phyloP scores from a whole-genome alignment of 2,329 filamentous ascomycete species.

The Neospermospora avenae region DNA sequence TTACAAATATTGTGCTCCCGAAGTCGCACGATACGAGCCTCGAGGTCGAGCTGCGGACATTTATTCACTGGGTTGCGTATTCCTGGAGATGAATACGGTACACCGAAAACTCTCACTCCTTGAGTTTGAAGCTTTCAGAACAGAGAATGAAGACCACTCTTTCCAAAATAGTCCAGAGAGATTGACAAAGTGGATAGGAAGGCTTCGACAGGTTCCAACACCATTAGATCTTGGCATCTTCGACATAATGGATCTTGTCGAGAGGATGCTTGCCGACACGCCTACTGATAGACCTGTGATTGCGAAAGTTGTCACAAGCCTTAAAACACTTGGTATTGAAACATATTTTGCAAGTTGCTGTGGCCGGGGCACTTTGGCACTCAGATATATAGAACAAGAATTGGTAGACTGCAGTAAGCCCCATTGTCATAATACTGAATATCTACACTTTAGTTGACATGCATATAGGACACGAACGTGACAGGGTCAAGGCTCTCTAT shows the following conservation, averaged over 20 bases:
- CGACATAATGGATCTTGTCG: not conserved
- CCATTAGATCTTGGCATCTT: not conserved
- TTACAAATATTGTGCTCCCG: conserved; percentile 8
- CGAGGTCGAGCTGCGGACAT: conserved; percentile 3
- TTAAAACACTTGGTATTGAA: too few relatives aligned
- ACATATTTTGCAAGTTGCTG: too few relatives aligned
- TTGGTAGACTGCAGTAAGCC: too few relatives aligned
- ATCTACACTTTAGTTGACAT: too few relatives aligned
- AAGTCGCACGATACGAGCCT: not conserved
- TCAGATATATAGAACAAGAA: too few relatives aligned
- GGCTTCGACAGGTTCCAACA: not conserved
- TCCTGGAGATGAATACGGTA: conserved; percentile 3
- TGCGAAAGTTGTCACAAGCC: too few relatives aligned
- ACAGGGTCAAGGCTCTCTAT: too few relatives aligned
- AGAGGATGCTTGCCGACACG: too few relatives aligned
- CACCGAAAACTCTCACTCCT: not conserved
- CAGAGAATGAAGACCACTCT: not conserved
- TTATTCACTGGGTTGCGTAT: conserved; percentile 4
- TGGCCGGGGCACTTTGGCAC: too few relatives aligned
- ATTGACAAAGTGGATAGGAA: not conserved
- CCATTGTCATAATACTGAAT: too few relatives aligned
- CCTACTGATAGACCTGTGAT: too few relatives aligned
- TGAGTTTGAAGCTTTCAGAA: not conserved
- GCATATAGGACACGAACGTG: too few relatives aligned
- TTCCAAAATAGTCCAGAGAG: not conserved